These are phyloP conservation scores for Dactylellina parvicollis DNA, from an alignment of 2,329 filamentous ascomycete genomes.

Conservation along the genomic window DNA sequence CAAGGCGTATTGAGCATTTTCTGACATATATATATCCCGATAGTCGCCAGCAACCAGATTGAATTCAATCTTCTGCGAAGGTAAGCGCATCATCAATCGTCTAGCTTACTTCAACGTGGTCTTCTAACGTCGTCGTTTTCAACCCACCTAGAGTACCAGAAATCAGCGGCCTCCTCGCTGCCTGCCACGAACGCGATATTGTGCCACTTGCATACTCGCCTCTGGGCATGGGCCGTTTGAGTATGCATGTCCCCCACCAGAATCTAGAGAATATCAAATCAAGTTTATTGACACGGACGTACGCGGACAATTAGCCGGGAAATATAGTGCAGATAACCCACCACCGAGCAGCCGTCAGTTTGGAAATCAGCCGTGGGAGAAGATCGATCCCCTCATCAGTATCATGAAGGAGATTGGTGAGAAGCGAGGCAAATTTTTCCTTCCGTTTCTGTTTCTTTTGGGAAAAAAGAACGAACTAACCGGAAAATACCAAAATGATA, in stretches of 20 bases:
- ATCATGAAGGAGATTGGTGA: constrained; percentile 61
- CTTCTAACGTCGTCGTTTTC: too few relatives aligned
- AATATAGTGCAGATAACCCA: constrained; percentile 61
- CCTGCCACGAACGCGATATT: constrained; percentile 62
- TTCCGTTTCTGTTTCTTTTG: neutral
- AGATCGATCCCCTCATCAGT: constrained; percentile 61
- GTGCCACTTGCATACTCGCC: constrained; percentile 63
- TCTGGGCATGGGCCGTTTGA: constrained; percentile 62
- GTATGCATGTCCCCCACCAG: constrained; percentile 24
- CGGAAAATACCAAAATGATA: neutral
- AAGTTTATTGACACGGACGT: neutral
- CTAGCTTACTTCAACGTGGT: too few relatives aligned
- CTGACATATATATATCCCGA: neutral
- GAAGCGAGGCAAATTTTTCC: constrained; percentile 59
- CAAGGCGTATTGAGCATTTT: too few relatives aligned
- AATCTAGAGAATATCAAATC: neutral
- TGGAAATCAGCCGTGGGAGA: constrained; percentile 63
- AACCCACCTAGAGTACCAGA: constrained; percentile 59
- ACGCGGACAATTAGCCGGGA: constrained; percentile 57
- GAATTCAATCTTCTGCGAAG: constrained; percentile 64
- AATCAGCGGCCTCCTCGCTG: constrained; percentile 61
- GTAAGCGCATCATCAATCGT: too few relatives aligned
- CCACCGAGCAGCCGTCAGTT: constrained; percentile 61
- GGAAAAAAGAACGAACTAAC: neutral
- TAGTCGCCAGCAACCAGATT: constrained; percentile 63